Evolutionary conservation across 805 yeast genomes (phyloP).

Genomic region (Metschnikowia peoriensis): DNA sequence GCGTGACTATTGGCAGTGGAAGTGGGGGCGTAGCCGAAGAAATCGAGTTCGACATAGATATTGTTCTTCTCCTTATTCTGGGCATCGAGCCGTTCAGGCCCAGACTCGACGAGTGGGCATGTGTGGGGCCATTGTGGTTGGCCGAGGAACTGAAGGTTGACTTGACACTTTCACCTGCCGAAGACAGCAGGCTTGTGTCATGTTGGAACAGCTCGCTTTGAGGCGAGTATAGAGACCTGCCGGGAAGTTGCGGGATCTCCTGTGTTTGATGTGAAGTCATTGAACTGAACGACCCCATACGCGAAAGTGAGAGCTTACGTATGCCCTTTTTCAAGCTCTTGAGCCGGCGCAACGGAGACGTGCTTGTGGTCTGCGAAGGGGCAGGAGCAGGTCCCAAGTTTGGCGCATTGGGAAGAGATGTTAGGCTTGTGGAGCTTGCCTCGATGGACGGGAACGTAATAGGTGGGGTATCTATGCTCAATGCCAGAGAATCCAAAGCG

Average conservation of each 20-base stretch:
- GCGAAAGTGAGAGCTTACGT: constrained; percentile 33
- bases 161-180: constrained; percentile 13
- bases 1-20: constrained; percentile 38
- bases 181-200: constrained; percentile 16
- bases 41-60: constrained; percentile 22
- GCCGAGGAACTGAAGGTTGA: constrained; percentile 16
- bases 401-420: constrained; percentile 4
- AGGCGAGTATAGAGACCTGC: constrained; percentile 5
- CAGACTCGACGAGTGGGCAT: constrained; percentile 15
- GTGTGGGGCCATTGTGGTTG: constrained; percentile 10
- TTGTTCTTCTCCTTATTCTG: constrained; percentile 20
- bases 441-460: constrained; percentile 18
- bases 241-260: neutral
- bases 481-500: constrained; percentile 28
- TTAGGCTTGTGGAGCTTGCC: constrained; percentile 5
- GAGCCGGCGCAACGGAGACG: constrained; percentile 35
- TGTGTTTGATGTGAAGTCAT: constrained; percentile 3
- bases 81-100: constrained; percentile 10
- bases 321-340: constrained; percentile 39
- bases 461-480: constrained; percentile 18
- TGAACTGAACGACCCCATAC: constrained; percentile 9
- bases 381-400: constrained; percentile 3
- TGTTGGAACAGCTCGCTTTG: constrained; percentile 12
- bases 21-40: constrained; percentile 28
- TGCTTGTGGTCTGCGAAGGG: constrained; percentile 3